Percentiles rank a stretch among this genome's conserved stretches.
Evolutionary conservation across 2,329 filamentous ascomycete species (phyloP).

Genomic region (Trichoderma sp.): DNA sequence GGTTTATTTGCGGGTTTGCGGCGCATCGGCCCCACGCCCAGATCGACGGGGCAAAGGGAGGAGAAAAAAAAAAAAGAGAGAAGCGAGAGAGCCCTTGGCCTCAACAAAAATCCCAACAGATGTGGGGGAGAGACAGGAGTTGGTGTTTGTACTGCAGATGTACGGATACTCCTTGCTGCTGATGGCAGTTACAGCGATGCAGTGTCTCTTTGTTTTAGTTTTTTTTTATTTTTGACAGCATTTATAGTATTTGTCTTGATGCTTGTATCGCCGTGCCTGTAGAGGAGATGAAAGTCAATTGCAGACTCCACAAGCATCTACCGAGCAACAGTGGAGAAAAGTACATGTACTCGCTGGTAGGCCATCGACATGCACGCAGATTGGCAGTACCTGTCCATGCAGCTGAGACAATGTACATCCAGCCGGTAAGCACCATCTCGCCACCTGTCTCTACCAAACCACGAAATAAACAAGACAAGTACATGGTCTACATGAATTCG

Average conservation of each 20-base stretch:
- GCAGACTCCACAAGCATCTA: neutral
- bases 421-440: neutral
- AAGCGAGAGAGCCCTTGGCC: neutral
- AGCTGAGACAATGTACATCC: neutral
- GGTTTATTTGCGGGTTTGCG: neutral
- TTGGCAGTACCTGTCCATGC: neutral
- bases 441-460: neutral
- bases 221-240: neutral
- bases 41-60: conserved; percentile 11
- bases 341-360: neutral
- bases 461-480: neutral
- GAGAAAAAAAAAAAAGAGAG: neutral
- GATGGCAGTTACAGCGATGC: neutral
- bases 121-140: conserved; percentile 20
- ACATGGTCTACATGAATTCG: neutral
- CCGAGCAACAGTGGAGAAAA: neutral
- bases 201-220: neutral
- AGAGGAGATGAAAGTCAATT: neutral
- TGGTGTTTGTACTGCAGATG: neutral
- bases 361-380: neutral
- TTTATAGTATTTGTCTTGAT: neutral
- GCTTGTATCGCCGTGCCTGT: neutral
- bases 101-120: conserved; percentile 25
- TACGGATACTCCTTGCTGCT: neutral
- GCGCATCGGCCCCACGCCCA: conserved; percentile 20